Base-by-base conservation (phyloP, 164 flowering plant genomes). In the Macadamia integrifolia region DNA sequence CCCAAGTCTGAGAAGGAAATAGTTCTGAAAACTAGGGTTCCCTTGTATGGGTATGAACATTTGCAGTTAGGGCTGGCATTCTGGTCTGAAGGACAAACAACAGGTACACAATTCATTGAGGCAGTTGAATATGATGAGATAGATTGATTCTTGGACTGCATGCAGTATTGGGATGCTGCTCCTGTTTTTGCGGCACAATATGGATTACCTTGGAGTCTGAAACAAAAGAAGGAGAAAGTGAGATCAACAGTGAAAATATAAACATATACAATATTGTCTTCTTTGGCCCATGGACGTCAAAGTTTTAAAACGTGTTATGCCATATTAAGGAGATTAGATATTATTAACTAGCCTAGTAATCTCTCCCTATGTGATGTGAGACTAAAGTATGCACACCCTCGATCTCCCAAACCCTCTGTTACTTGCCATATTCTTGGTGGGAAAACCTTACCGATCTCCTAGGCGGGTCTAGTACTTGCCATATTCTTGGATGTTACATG, bases 31-130 rank as follows among this genome's bases (percentile, higher is more conserved):
- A 35, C 3, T 35, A 35, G 40, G 40, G 40, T 35, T 35, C 40
- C 40, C 40, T 2, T 35, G 40, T 2, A 5, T 35, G 40, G 40
- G 40, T 35, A 35, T 35, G 40, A 35, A 74, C 90, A 86, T 61
- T 62, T 58, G 64, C 90, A 86, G 30, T 62, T 80, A 50, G 90
- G 87, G 74, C 85, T 86, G 29, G 81, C 64, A 59, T 60, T 58
- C 71, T 79, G 77, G 68, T 69, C 70, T 6, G 74, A 49, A 55
- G 43, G 66, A 71, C 90, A 86, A 4, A 18, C 23, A 61, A n/a
- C 42, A 3, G 82, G 75, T 9, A 40, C 2, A 69, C 90, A 86
- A 43, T 35, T 35, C 40, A 35, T 5, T 35, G 40, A 35, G 40
- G 3, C 5, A 35, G 85, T 84, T 1, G 81, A 63, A 70, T 84